Base-by-base conservation (phyloP, 257 asterid genomes). In the Ehretia macrophylla region DNA sequence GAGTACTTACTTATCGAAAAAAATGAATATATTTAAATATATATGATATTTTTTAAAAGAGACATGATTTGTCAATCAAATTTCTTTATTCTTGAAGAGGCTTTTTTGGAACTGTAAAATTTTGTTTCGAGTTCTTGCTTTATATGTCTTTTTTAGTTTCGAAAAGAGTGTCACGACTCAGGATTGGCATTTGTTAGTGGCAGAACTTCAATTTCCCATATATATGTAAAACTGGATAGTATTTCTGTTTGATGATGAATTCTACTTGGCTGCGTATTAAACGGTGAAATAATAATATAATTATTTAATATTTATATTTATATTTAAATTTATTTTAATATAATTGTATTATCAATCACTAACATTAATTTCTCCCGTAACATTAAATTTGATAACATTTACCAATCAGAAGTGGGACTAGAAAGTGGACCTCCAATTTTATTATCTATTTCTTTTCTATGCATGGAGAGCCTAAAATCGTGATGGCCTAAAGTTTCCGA, bases 191-290 rank as follows among this genome's bases (percentile, higher is more conserved):
- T 27, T 68, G 72, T 54, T 52, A 79, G 78, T 77, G 65, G 71
- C 82, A 64, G 39, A 64, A 63, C 63, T 68, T 65, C 75, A 73
- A 83, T 75, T 77, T 69, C 90, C 86, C 51, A 72, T 42, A 69
- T 37, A 17, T 47, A 21, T 49, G 51, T 20, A 47, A 47, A 47
- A 47, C 17, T 20, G 17, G 51, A 47, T n/a, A 47, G 17, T 16
- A 47, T 46, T 38, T 38, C 44, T n/a, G n/a, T n/a, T n/a, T n/a
- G n/a, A n/a, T n/a, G n/a, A n/a, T n/a, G n/a, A n/a, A n/a, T n/a
- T n/a, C n/a, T n/a, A n/a, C n/a, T n/a, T n/a, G n/a, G n/a, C n/a
- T n/a, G n/a, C n/a, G n/a, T n/a, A n/a, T n/a, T n/a, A n/a, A n/a
- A n/a, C n/a, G n/a, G n/a, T n/a, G n/a, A n/a, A n/a, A n/a, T n/a